A percentile compares a stretch with the other conserved stretches of the same genome.
Conservation (phyloP, 2,329 filamentous ascomycete genomes). For the Fusarium mexicanum region DNA sequence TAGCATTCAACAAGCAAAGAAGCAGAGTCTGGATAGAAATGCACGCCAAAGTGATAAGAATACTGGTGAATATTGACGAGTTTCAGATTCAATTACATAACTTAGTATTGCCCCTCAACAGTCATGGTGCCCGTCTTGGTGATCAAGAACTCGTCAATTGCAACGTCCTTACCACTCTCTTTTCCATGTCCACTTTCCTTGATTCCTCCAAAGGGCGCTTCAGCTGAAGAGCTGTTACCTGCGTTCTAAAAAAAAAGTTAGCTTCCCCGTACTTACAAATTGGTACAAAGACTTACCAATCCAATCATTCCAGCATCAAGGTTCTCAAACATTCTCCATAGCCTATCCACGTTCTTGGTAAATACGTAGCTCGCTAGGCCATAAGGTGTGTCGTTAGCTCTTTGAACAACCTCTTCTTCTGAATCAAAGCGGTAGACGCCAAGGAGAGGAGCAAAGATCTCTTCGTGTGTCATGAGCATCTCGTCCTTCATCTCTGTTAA, state of each 20-base stretch:
- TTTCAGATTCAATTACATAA: fast-evolving
- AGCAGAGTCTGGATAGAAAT: not conserved
- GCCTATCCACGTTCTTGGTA: slow-evolving; percentile 22
- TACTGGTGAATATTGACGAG: fast-evolving
- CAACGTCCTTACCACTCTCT: slow-evolving; percentile 53
- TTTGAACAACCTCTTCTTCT: slow-evolving; percentile 21
- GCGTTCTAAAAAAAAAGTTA: not conserved
- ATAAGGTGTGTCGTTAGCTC: slow-evolving; percentile 23
- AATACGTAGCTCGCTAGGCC: slow-evolving; percentile 24
- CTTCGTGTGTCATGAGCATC: slow-evolving; percentile 23
- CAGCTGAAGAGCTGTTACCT: slow-evolving; percentile 46
- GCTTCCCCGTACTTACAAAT: not conserved
- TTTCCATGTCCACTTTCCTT: slow-evolving; percentile 30
- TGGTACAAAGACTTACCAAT: not conserved
- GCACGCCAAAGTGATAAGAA: fast-evolving
- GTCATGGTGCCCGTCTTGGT: slow-evolving; percentile 47
- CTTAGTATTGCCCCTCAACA: not conserved
- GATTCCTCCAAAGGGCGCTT: slow-evolving; percentile 47
- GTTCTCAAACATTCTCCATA: slow-evolving; percentile 27
- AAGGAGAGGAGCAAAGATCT: slow-evolving; percentile 27
- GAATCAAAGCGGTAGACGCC: slow-evolving; percentile 21
- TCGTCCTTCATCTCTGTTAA: slow-evolving; percentile 3
- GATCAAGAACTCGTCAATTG: slow-evolving; percentile 56
- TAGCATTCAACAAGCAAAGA: fast-evolving
- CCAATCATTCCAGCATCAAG: slow-evolving; percentile 35